Evolutionary conservation across 1,284 basidiomycete species (phyloP).

Genomic region (Porogramme epimiltina): DNA sequence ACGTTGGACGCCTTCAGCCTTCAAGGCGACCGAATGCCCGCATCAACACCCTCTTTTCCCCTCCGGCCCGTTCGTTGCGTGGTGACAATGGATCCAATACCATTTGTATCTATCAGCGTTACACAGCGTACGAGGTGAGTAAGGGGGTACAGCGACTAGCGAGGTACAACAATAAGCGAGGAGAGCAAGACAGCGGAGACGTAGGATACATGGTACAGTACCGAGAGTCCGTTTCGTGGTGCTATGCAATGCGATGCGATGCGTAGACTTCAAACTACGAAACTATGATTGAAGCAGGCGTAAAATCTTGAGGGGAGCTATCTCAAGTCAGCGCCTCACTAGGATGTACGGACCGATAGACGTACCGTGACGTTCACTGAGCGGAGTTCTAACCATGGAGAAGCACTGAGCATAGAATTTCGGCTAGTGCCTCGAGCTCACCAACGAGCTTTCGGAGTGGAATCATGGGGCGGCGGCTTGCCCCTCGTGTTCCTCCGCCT

Average conservation of each 20-base stretch:
- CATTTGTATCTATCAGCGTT: slow-evolving; percentile 4
- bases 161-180: slow-evolving; percentile 4
- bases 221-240: slow-evolving; percentile 12
- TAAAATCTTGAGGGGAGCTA: no score
- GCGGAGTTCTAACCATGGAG: not conserved
- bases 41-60: no score
- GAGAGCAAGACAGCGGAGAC: not conserved
- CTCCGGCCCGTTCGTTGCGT: not conserved
- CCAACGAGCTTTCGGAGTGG: slow-evolving; percentile 13
- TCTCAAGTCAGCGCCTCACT: no score
- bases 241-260: slow-evolving; percentile 5
- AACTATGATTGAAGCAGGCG: not conserved
- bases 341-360: no score
- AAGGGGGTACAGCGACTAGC: slow-evolving; percentile 3
- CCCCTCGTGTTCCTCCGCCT: slow-evolving; percentile 12
- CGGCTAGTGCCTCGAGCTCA: not conserved
- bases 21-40: no score
- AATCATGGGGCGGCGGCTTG: not conserved
- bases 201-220: not conserved
- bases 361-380: not conserved
- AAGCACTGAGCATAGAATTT: not conserved
- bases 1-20: no score
- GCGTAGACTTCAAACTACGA: not conserved
- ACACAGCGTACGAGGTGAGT: slow-evolving; percentile 4
- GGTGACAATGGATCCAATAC: not conserved